These are phyloP conservation scores for Ceriops zippeliana DNA, from an alignment of 345 rosid species.

Conservation along the genomic window DNA sequence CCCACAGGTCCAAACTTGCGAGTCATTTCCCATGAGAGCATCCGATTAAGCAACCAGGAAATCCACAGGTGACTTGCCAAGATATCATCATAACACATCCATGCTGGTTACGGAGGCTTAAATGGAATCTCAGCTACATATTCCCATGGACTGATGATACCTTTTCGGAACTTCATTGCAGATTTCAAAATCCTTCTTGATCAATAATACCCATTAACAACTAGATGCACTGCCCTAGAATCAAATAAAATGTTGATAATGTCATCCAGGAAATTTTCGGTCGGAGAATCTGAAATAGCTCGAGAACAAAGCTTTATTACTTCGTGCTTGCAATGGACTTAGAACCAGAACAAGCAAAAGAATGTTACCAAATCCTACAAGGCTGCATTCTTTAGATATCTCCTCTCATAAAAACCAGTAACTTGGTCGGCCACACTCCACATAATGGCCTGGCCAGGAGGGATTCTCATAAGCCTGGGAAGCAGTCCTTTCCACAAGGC, in stretches of 20 bases:
- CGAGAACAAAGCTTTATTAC: constrained; percentile 1
- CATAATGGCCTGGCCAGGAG: constrained; percentile 97
- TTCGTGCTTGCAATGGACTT: constrained; percentile 6
- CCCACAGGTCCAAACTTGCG: no score
- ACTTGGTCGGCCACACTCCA: constrained; percentile 99
- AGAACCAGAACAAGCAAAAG: constrained; percentile 16
- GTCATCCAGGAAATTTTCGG: background rate
- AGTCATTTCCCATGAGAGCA: no score
- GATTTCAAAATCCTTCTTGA: no score
- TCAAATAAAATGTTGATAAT: background rate
- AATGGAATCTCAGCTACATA: no score
- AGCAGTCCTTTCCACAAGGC: constrained; percentile 91
- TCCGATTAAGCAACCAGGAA: no score
- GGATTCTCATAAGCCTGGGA: constrained; percentile 96
- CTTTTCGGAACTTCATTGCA: no score
- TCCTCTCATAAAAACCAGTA: constrained; percentile 73
- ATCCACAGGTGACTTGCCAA: no score
- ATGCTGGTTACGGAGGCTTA: no score
- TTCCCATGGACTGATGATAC: no score
- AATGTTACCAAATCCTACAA: constrained; percentile 35
- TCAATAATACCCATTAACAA: no score
- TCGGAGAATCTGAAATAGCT: background rate
- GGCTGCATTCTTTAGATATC: constrained; percentile 42
- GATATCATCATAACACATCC: no score
- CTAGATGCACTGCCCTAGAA: no score